These are phyloP conservation scores for Penicillium corylophilum DNA, from an alignment of 2,329 filamentous ascomycete species.

Conservation along the genomic window DNA sequence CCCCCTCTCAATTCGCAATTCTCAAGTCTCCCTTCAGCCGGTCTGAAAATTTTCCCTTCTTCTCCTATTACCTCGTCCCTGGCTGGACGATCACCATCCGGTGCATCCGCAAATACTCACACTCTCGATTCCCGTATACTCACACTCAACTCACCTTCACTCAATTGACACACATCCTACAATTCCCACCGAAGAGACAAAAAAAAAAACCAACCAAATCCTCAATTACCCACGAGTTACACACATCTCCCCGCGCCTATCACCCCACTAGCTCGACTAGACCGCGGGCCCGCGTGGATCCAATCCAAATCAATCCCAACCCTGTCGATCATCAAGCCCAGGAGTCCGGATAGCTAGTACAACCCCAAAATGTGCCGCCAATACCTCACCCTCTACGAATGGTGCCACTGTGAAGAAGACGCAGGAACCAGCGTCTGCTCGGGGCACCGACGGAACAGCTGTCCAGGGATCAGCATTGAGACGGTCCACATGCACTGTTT, in stretches of 20 bases:
- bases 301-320: neutral
- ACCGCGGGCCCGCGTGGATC: neutral
- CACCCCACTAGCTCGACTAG: neutral
- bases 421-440: conserved; percentile 33
- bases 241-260: neutral
- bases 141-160: neutral
- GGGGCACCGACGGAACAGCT: conserved; percentile 27
- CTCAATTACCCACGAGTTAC: neutral
- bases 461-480: conserved; percentile 33
- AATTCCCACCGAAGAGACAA: neutral
- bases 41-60: conserved; percentile 14
- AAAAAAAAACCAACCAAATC: neutral
- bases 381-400: conserved; percentile 38
- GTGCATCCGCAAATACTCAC: neutral
- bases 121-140: neutral
- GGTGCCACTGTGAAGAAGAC: conserved; percentile 41
- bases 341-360: no score
- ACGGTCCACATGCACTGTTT: conserved; percentile 42
- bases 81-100: conserved; percentile 1
- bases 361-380: conserved; percentile 35
- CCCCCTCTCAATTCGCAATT: no score
- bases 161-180: neutral
- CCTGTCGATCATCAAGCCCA: neutral
- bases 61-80: neutral
- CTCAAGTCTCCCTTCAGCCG: conserved; percentile 18